These are phyloP conservation scores for Fusarium denticulatum DNA, from an alignment of 2,329 filamentous ascomycete species.

Conservation along the genomic window DNA sequence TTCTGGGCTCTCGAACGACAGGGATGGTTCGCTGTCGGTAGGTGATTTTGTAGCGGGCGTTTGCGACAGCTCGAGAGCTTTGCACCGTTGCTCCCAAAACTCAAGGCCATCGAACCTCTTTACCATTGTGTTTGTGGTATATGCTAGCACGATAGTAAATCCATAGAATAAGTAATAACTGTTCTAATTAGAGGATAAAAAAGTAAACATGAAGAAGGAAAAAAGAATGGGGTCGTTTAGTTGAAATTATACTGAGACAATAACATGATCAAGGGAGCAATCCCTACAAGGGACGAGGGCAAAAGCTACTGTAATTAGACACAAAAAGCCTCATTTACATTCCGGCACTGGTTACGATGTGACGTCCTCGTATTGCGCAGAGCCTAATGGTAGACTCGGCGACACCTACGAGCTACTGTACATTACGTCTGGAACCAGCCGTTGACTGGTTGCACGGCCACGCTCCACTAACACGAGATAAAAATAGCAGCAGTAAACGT, in stretches of 20 bases:
- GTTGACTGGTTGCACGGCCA: background rate
- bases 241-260: slow-evolving; percentile 15
- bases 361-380: background rate
- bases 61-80: background rate
- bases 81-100: slow-evolving; percentile 19
- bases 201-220: background rate
- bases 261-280: background rate
- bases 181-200: background rate
- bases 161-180: background rate
- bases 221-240: background rate
- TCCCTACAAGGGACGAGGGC: background rate
- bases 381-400: background rate
- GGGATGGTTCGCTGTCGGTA: slow-evolving; percentile 1
- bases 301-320: slow-evolving; percentile 14
- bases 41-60: background rate
- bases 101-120: slow-evolving; percentile 18
- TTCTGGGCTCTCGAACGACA: background rate
- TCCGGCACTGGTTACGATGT: background rate
- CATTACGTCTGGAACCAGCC: background rate
- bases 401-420: background rate
- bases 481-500: slow-evolving; percentile 6
- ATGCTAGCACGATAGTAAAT: background rate
- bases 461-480: slow-evolving; percentile 14
- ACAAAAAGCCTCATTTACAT: background rate
- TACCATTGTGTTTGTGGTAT: background rate